Conservation (phyloP, 768 basidiomycete genomes). For the Asterophora lycoperdoides region DNA sequence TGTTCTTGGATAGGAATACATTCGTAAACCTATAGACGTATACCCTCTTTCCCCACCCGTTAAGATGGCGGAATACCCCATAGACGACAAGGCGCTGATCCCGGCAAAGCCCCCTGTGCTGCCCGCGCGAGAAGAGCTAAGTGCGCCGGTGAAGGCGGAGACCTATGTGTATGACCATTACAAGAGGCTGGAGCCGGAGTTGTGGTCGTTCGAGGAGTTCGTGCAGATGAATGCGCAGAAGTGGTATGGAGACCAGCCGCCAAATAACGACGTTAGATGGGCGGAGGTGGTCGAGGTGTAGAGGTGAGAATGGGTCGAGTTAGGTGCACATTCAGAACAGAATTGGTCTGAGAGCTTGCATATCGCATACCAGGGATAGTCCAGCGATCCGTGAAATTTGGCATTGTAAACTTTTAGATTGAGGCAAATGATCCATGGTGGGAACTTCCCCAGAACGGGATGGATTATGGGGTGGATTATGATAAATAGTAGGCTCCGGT, state of each 20-base stretch:
- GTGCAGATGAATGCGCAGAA: conserved; percentile 70
- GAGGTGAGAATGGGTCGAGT: conserved; percentile 23
- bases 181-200: conserved; percentile 42
- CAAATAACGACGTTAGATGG: conserved; percentile 46
- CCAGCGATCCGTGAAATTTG: too few relatives aligned
- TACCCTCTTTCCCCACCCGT: conserved; percentile 48
- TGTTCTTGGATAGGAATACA: conserved; percentile 60
- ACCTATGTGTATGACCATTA: conserved; percentile 69
- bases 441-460: too few relatives aligned
- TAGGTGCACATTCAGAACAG: too few relatives aligned
- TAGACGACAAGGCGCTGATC: conserved; percentile 31
- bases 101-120: conserved; percentile 41
- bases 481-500: not conserved
- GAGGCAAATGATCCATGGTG: too few relatives aligned
- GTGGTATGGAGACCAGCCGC: conserved; percentile 57
- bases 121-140: conserved; percentile 30
- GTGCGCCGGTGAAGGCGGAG: conserved; percentile 43
- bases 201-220: conserved; percentile 87
- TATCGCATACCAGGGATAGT: too few relatives aligned
- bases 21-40: conserved; percentile 47
- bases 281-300: conserved; percentile 39
- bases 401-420: too few relatives aligned
- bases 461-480: not conserved
- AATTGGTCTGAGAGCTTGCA: too few relatives aligned
- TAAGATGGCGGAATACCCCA: conserved; percentile 28